A percentile compares a stretch with the other conserved stretches of the same genome.
phyloP scores from a whole-genome alignment of 1,284 basidiomycete genomes.

The Entoloma clypeatum region DNA sequence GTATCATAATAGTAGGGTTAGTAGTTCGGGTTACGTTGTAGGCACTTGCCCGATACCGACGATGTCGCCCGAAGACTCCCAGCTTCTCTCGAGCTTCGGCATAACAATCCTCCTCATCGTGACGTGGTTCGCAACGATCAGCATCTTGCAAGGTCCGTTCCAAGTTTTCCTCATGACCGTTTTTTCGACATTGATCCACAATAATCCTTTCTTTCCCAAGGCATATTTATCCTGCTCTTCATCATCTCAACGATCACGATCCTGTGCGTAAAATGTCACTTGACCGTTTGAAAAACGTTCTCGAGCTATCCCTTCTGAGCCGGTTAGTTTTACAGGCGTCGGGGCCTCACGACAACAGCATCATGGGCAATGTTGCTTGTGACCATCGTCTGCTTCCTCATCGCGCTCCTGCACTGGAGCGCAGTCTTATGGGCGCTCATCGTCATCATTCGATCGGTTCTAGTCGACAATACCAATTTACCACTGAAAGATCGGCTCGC shows the following conservation, averaged over 20 bases:
- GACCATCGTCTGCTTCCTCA: constrained; percentile 4
- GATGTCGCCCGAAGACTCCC: too few relatives aligned
- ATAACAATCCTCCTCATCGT: too few relatives aligned
- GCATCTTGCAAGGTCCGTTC: too few relatives aligned
- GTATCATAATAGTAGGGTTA: too few relatives aligned
- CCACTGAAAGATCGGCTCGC: neutral
- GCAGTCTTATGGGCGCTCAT: constrained; percentile 8
- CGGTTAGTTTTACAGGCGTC: too few relatives aligned
- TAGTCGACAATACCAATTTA: constrained; percentile 1
- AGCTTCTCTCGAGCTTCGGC: too few relatives aligned
- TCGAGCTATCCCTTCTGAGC: neutral
- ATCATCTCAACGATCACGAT: constrained; percentile 2
- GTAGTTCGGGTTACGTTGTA: too few relatives aligned
- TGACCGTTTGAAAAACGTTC: neutral
- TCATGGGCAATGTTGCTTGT: constrained; percentile 10
- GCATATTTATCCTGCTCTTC: constrained; percentile 2
- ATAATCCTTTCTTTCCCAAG: neutral
- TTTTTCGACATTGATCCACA: too few relatives aligned
- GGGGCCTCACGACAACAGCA: constrained; percentile 9
- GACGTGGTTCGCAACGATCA: too few relatives aligned
- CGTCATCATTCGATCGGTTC: neutral
- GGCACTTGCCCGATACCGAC: too few relatives aligned
- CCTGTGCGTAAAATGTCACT: too few relatives aligned
- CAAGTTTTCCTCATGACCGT: too few relatives aligned
- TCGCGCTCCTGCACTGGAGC: constrained; percentile 10